These are phyloP conservation scores for Phytophthora palmivora DNA, from an alignment of 352 stramenopile species.

Conservation along the genomic window DNA sequence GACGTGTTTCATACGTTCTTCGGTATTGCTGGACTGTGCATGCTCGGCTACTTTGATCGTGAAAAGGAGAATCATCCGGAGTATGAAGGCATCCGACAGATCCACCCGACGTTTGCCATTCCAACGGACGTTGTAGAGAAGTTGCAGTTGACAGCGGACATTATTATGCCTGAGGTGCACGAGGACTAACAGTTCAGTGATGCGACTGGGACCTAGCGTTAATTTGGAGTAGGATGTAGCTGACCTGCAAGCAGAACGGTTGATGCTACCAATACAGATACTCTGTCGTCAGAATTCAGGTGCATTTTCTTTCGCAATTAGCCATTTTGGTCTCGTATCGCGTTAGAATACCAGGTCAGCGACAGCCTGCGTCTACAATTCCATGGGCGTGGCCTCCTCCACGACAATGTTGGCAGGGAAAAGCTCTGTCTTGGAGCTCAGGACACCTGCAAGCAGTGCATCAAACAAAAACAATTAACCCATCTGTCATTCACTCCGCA, in stretches of 20 bases:
- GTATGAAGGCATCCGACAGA: slow-evolving; percentile 79
- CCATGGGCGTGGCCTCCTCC: slow-evolving; percentile 80
- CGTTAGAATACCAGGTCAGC: slow-evolving; percentile 23
- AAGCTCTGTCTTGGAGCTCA: slow-evolving; percentile 79
- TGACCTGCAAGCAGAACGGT: slow-evolving; percentile 15
- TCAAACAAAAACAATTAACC: slow-evolving; percentile 8
- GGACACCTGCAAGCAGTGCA: slow-evolving; percentile 48
- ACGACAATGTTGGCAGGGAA: slow-evolving; percentile 68
- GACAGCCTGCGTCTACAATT: slow-evolving; percentile 59
- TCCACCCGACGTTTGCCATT: slow-evolving; percentile 96
- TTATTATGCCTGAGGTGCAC: slow-evolving; percentile 39
- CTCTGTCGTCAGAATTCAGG: slow-evolving; percentile 25
- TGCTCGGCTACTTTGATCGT: slow-evolving; percentile 94
- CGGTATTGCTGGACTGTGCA: slow-evolving; percentile 94
- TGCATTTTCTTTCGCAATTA: slow-evolving; percentile 42
- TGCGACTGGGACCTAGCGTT: slow-evolving; percentile 10
- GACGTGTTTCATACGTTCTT: slow-evolving; percentile 99
- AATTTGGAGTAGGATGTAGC: slow-evolving; percentile 9
- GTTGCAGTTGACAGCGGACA: slow-evolving; percentile 87
- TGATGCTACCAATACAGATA: slow-evolving; percentile 11
- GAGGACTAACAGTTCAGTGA: slow-evolving; percentile 20
- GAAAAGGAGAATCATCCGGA: slow-evolving; percentile 62
- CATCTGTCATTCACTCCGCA: not conserved
- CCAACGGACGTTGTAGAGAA: slow-evolving; percentile 91
- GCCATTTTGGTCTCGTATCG: slow-evolving; percentile 18